A percentile compares a stretch with the other conserved stretches of the same genome.
Conservation (phyloP, 2,329 filamentous ascomycete species). For the Aspergillus sergii region DNA sequence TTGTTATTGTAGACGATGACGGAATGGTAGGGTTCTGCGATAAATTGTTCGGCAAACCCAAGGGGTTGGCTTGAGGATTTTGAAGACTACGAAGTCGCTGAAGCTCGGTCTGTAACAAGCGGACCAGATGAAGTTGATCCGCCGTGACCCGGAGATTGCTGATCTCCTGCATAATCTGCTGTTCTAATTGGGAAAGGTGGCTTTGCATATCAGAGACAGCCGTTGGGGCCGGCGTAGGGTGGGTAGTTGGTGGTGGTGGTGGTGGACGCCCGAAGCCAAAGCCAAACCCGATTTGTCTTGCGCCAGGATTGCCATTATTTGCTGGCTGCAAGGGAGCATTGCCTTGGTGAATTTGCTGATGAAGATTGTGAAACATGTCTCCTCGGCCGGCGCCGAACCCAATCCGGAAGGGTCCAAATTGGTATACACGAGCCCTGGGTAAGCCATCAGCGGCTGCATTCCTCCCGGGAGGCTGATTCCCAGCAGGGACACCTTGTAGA, state of each 20-base stretch:
- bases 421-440: slow-evolving; percentile 64
- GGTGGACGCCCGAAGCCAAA: slow-evolving; percentile 44
- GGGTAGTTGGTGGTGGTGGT: slow-evolving; percentile 19
- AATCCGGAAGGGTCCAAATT: slow-evolving; percentile 73
- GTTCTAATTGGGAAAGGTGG: slow-evolving; percentile 68
- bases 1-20: slow-evolving; percentile 20
- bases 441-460: slow-evolving; percentile 41
- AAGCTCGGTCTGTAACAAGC: slow-evolving; percentile 68
- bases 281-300: slow-evolving; percentile 44
- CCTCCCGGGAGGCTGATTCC: slow-evolving; percentile 43
- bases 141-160: slow-evolving; percentile 64
- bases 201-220: slow-evolving; percentile 50
- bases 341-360: slow-evolving; percentile 61
- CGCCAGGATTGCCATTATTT: slow-evolving; percentile 34
- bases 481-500: slow-evolving; percentile 34
- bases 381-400: slow-evolving; percentile 67
- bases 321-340: slow-evolving; percentile 43
- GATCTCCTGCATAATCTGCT: slow-evolving; percentile 69
- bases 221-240: slow-evolving; percentile 20
- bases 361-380: slow-evolving; percentile 66
- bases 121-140: slow-evolving; percentile 69
- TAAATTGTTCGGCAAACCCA: slow-evolving; percentile 9
- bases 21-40: slow-evolving; percentile 19
- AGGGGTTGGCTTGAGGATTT: slow-evolving; percentile 18
- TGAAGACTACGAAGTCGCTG: slow-evolving; percentile 62